These are phyloP conservation scores for Colletotrichum brevisporum DNA, from an alignment of 2,329 filamentous ascomycete species.

Conservation along the genomic window DNA sequence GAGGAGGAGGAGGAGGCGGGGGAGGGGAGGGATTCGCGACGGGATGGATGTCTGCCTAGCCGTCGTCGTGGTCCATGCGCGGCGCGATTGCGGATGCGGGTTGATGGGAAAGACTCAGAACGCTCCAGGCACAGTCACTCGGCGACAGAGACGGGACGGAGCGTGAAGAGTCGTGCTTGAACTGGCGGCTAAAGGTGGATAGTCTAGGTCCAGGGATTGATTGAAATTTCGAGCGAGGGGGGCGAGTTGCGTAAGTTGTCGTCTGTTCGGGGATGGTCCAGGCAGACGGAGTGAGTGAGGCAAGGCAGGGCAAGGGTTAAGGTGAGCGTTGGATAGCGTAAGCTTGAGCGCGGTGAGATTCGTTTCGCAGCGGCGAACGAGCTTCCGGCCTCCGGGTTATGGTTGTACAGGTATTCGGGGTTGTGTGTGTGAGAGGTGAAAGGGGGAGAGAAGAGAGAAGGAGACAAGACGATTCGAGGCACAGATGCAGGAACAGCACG, in stretches of 20 bases:
- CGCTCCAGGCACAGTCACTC: neutral
- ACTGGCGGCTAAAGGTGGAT: constrained; percentile 10
- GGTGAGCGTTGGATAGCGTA: constrained; percentile 1
- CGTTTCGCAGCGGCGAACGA: constrained; percentile 2
- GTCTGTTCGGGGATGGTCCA: constrained; percentile 30
- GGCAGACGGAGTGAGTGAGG: constrained; percentile 8
- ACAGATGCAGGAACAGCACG: constrained; percentile 48
- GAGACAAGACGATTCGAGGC: constrained; percentile 36
- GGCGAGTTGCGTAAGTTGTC: constrained; percentile 12
- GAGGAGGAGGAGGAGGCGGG: neutral
- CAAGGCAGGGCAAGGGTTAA: neutral
- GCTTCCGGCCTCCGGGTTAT: neutral
- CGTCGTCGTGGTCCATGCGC: constrained; percentile 40
- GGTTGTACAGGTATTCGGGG: constrained; percentile 7
- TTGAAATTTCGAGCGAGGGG: neutral
- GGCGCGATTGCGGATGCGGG: constrained; percentile 33
- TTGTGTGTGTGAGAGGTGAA: constrained; percentile 2
- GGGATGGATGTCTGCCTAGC: constrained; percentile 36
- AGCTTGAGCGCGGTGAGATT: constrained; percentile 22
- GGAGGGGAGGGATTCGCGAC: constrained; percentile 41
- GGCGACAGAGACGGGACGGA: neutral
- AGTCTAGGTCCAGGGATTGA: neutral
- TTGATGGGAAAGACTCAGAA: constrained; percentile 12
- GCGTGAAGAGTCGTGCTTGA: constrained; percentile 1
- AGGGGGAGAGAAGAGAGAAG: constrained; percentile 34